Conservation (phyloP, 2,329 filamentous ascomycete species). For the Sporothrix euskadiensis region DNA sequence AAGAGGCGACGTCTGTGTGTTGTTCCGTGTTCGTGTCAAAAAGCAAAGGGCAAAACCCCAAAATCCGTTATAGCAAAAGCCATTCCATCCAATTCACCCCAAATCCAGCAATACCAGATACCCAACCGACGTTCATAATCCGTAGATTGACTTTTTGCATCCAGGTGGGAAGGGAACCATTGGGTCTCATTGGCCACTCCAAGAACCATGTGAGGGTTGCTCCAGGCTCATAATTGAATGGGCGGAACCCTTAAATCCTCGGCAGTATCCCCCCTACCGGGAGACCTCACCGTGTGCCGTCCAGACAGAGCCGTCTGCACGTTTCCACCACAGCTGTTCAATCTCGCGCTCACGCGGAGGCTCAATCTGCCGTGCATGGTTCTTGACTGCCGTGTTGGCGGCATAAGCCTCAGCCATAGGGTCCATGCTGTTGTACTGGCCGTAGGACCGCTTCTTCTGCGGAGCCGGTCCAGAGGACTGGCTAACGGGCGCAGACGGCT, state of each 20-base stretch:
- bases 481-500: not conserved
- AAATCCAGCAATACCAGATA: not conserved
- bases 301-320: slow-evolving; percentile 33
- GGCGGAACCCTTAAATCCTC: not conserved
- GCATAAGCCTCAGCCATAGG: slow-evolving; percentile 22
- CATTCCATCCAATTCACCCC: not conserved
- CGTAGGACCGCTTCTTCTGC: slow-evolving; percentile 32
- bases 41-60: not conserved
- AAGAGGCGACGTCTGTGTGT: not conserved
- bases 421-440: slow-evolving; percentile 32
- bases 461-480: not conserved
- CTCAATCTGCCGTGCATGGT: slow-evolving; percentile 31
- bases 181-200: not conserved
- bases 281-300: slow-evolving; percentile 29
- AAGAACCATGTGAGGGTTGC: not conserved
- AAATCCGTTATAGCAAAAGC: slow-evolving; percentile 3
- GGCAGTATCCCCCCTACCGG: not conserved
- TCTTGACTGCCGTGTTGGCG: slow-evolving; percentile 28
- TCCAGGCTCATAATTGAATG: not conserved
- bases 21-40: slow-evolving; percentile 13
- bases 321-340: slow-evolving; percentile 34
- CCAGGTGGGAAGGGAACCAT: not conserved
- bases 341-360: slow-evolving; percentile 15
- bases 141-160: slow-evolving; percentile 6
- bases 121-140: not conserved